Evolutionary conservation across 306 rosid genomes (phyloP), one percentile per base, ranked within the genome.

Genomic region (Trifolium subterraneum): DNA sequence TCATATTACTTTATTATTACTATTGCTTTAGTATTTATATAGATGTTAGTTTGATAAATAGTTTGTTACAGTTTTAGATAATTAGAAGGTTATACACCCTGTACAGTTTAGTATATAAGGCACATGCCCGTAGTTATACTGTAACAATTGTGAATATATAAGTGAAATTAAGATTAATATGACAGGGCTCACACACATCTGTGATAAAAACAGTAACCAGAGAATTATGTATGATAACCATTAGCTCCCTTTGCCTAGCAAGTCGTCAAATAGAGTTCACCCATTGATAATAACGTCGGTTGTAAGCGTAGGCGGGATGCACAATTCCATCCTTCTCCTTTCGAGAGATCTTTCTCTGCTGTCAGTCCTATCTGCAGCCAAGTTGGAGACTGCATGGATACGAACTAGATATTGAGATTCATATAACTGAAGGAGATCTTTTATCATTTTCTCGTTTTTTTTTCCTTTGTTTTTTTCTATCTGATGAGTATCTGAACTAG

Each of bases 121-220:
- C n/a, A n/a, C n/a, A n/a, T n/a, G n/a, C n/a, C n/a, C n/a, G n/a
- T n/a, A n/a, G n/a, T n/a, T n/a, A n/a, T n/a, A n/a, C n/a, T n/a
- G n/a, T n/a, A n/a, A n/a, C n/a, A n/a, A n/a, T n/a, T n/a, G n/a
- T n/a, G n/a, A n/a, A n/a, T n/a, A n/a, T n/a, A n/a, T n/a, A n/a
- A n/a, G n/a, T n/a, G n/a, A n/a, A n/a, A n/a, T n/a, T n/a, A n/a
- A n/a, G n/a, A n/a, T n/a, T n/a, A n/a, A n/a, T n/a, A n/a, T 87
- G 69, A 92, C 99, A 62, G 97, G 97, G 73, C 85, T 90, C 77
- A 95, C 97, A 81, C 99, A 95, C 93, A 95, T 95, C 78, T 95
- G 99, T 74, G 99, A 95, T 87, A 92, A 92, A 77, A 95, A 92
- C 93, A 92, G 99, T 87, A 81, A 95, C 88, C 99, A 92, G 88